Evolutionary conservation across 352 stramenopile species (phyloP).

Genomic region (Globisporangium spiculum): DNA sequence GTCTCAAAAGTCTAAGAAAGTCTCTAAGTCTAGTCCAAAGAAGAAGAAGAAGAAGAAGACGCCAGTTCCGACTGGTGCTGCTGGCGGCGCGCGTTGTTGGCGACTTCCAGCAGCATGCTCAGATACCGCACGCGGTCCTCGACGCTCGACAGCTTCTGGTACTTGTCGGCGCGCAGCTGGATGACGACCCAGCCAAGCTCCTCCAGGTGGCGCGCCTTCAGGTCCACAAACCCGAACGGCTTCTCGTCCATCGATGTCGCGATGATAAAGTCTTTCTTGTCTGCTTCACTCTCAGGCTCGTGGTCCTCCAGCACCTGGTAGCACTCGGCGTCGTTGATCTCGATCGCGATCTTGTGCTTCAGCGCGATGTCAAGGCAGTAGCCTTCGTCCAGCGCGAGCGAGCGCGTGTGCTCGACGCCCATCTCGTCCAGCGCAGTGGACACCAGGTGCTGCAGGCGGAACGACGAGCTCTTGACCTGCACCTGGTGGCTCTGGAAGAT

Average conservation of each 20-base stretch:
- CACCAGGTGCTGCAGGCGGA: conserved; percentile 55
- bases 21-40: background rate
- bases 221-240: conserved; percentile 49
- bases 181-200: conserved; percentile 69
- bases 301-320: conserved; percentile 43
- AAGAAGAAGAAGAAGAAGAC: background rate
- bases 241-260: conserved; percentile 25
- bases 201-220: conserved; percentile 66
- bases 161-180: conserved; percentile 50
- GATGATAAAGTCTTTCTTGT: conserved; percentile 8
- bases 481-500: conserved; percentile 48
- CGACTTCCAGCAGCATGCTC: conserved; percentile 70
- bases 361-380: conserved; percentile 61
- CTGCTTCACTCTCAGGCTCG: conserved; percentile 19
- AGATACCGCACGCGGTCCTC: conserved; percentile 57
- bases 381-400: conserved; percentile 30
- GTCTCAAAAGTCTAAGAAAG: background rate
- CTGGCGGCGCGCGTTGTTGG: conserved; percentile 27
- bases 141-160: conserved; percentile 42
- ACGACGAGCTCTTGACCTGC: conserved; percentile 53
- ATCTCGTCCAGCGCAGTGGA: conserved; percentile 57
- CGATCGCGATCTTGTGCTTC: conserved; percentile 57
- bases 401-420: conserved; percentile 33
- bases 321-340: conserved; percentile 53
- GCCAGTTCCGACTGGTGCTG: background rate